Conservation (phyloP, 2,329 filamentous ascomycete genomes). For the Myotisia sp. region DNA sequence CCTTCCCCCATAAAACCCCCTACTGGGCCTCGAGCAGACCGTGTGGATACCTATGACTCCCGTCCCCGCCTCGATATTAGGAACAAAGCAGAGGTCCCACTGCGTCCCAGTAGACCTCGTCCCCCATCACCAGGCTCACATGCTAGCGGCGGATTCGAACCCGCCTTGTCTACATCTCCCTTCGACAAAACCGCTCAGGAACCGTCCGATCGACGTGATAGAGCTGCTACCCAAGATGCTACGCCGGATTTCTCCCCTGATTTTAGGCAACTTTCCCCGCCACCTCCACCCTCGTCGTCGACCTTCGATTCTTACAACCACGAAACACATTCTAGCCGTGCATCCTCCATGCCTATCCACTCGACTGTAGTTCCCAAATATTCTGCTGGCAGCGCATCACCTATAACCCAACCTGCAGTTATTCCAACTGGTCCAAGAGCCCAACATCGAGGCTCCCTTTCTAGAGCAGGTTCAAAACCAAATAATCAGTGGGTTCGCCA, state of each 20-base stretch:
- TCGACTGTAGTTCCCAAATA: conserved; percentile 5
- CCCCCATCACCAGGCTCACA: conserved; percentile 10
- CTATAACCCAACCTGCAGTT: conserved; percentile 22
- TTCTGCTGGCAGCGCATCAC: conserved; percentile 19
- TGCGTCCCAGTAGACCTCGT: conserved; percentile 16
- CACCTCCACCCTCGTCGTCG: too few relatives aligned
- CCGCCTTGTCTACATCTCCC: too few relatives aligned
- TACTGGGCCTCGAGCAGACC: conserved; percentile 32
- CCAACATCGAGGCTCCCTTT: conserved; percentile 20
- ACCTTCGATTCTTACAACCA: too few relatives aligned
- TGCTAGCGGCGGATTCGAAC: conserved; percentile 17
- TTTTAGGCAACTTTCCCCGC: conserved; percentile 5
- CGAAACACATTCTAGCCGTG: background rate
- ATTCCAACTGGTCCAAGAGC: conserved; percentile 31
- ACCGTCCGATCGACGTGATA: too few relatives aligned
- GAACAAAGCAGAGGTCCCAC: conserved; percentile 16
- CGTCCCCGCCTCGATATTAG: conserved; percentile 17
- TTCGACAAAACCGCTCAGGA: too few relatives aligned
- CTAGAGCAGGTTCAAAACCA: conserved; percentile 21
- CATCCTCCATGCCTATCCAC: conserved; percentile 2
- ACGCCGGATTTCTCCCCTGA: background rate
- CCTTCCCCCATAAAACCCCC: conserved; percentile 21
- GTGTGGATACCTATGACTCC: conserved; percentile 18
- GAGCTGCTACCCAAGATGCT: too few relatives aligned
- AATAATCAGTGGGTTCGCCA: conserved; percentile 29